Base-by-base conservation (phyloP, 2,329 filamentous ascomycete species). In the Coniochaeta hoffmannii region DNA sequence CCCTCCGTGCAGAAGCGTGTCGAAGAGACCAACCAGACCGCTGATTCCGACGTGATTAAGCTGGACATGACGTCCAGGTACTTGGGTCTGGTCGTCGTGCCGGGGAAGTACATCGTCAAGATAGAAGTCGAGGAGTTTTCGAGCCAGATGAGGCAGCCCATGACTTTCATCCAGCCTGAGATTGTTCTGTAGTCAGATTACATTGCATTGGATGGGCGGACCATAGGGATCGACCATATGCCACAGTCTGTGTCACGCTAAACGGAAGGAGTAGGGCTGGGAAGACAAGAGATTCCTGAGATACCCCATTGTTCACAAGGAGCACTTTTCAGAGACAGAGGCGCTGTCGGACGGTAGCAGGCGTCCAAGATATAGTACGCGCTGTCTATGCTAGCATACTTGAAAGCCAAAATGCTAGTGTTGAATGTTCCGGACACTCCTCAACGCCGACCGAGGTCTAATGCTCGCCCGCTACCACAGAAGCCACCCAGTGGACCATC, bases 21-120 rank as follows among this genome's bases (percentile, higher is more conserved):
- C n/a, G 73, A 74, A 55, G 68, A 71, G 15, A 66, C 68, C 17
- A 60, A 63, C 1, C 64, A 61, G n/a, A 28, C 22, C 7, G 65
- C 62, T 14, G 63, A 64, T 2, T 72, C 74, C 2, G 70, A 69
- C 22, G 76, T 71, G 14, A 66, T 87, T 55, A 81, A 79, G 59
- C 71, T 89, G 54, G 82, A 90, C 63, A 89, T 96, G 85, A 87
- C 83, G 26, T 91, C 88, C 62, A 84, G 94, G 54, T 96, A 90
- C 66, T 82, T 99, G 22, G 94, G 94, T 0, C 73, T 97, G 26
- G 85, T 99, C 2, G 92, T 97, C 24, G 83, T 99, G 4, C 94
- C 94, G 0, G 92, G 93, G 0, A 77, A 88, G 62, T 84, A 96
- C 68, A 89, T 99, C 62, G 84, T 80, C 57, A 93, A 88, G 74